Evolutionary conservation across 192 early-diverging fungal species (phyloP).

Genomic region (Entomortierella parvispora): DNA sequence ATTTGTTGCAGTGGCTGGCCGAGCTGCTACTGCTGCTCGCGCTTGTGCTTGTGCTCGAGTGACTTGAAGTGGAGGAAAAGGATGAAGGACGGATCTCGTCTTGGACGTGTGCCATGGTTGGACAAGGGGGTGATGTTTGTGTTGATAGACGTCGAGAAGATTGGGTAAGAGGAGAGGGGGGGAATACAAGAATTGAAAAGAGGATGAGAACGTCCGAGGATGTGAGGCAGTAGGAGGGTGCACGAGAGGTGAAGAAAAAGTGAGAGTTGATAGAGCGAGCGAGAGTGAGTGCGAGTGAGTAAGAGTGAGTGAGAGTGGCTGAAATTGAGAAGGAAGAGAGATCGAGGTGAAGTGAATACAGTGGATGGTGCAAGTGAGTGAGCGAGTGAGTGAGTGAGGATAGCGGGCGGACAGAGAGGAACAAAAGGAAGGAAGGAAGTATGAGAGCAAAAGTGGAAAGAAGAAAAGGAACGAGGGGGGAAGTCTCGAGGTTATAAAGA

Average conservation of each 20-base stretch:
- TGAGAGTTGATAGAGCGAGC: too few relatives aligned
- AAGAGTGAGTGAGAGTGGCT: neutral
- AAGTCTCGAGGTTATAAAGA: neutral
- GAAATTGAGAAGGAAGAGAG: neutral
- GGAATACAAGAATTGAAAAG: too few relatives aligned
- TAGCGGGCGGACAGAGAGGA: neutral
- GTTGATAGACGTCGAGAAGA: neutral
- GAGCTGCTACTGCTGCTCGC: neutral
- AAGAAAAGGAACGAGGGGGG: neutral
- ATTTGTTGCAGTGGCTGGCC: constrained; percentile 24
- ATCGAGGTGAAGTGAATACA: too few relatives aligned
- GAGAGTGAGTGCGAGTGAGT: too few relatives aligned
- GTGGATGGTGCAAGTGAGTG: too few relatives aligned
- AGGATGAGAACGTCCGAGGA: too few relatives aligned
- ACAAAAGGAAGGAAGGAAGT: neutral
- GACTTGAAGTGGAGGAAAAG: neutral
- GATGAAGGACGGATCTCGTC: neutral
- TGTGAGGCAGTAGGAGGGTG: too few relatives aligned
- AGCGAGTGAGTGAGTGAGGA: too few relatives aligned
- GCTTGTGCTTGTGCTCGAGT: neutral
- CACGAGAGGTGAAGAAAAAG: too few relatives aligned
- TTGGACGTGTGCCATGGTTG: neutral
- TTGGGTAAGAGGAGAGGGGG: too few relatives aligned
- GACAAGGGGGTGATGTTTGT: neutral
- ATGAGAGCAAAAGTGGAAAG: constrained; percentile 6